phyloP scores from a whole-genome alignment of 352 stramenopile genomes.

The Halophytophthora polymorphica region DNA sequence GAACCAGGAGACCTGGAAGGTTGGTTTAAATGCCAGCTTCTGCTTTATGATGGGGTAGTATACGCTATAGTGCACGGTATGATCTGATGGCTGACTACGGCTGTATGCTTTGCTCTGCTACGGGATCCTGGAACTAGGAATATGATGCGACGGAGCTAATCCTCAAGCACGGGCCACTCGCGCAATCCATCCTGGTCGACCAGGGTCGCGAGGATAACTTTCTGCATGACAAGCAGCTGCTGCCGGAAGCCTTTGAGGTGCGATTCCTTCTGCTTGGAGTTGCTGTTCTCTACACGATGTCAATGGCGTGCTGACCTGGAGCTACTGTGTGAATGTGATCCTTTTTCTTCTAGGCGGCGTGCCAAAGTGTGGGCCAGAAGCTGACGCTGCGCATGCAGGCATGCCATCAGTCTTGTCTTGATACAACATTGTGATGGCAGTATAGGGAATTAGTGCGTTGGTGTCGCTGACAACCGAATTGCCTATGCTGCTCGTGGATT shows the following conservation, averaged over 20 bases:
- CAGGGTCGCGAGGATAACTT: constrained; percentile 90
- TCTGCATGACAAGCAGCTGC: constrained; percentile 86
- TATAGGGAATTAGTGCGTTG: neutral
- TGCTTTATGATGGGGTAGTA: neutral
- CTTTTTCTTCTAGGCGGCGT: constrained; percentile 38
- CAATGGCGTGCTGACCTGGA: neutral
- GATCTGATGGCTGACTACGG: neutral
- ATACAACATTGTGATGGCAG: neutral
- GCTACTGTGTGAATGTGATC: neutral
- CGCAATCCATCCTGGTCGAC: constrained; percentile 86
- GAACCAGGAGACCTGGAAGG: constrained; percentile 84
- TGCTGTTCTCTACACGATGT: no score
- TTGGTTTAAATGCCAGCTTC: constrained; percentile 4
- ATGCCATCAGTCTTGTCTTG: neutral
- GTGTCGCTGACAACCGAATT: neutral
- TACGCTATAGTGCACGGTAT: neutral
- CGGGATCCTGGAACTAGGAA: no score
- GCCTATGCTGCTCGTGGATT: neutral
- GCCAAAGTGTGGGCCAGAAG: constrained; percentile 77
- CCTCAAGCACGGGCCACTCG: constrained; percentile 52
- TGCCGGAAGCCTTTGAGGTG: constrained; percentile 87
- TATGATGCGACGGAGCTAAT: constrained; percentile 93
- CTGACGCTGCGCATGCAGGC: constrained; percentile 77
- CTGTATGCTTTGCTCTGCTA: constrained; percentile 3
- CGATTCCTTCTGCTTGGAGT: neutral